Percentiles rank a stretch among this genome's conserved stretches.
These are phyloP conservation scores for Saccharomyces hybrid DNA, from an alignment of 1,139 yeast genomes.

Conservation along the genomic window DNA sequence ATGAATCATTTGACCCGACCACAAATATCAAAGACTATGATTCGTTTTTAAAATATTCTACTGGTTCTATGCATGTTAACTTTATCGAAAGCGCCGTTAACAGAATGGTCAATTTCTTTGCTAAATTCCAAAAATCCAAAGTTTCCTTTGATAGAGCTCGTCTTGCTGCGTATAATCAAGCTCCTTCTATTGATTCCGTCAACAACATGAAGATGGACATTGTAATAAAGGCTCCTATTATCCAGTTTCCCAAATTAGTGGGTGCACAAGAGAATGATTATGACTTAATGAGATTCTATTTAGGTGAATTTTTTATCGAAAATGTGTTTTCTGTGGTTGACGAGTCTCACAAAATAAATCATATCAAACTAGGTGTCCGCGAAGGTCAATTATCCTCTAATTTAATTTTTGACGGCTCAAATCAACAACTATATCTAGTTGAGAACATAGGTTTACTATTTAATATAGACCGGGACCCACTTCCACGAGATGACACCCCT, in stretches of 20 bases:
- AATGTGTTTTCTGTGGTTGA: conserved; percentile 45
- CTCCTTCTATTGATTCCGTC: conserved; percentile 33
- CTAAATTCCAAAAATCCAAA: conserved; percentile 80
- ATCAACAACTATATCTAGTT: conserved; percentile 58
- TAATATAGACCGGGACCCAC: conserved; percentile 49
- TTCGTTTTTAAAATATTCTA: conserved; percentile 55
- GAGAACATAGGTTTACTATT: conserved; percentile 62
- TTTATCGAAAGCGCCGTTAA: conserved; percentile 77
- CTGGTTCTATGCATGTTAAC: conserved; percentile 68
- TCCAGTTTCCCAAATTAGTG: conserved; percentile 63
- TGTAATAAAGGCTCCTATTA: conserved; percentile 68
- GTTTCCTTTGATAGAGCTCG: conserved; percentile 80
- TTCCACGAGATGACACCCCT: conserved; percentile 40
- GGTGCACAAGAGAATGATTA: conserved; percentile 38
- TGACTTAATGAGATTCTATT: conserved; percentile 61
- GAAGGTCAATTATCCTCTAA: conserved; percentile 59
- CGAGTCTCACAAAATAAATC: conserved; percentile 37
- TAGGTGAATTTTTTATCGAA: conserved; percentile 75
- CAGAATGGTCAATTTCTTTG: conserved; percentile 57
- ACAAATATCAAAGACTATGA: conserved; percentile 43
- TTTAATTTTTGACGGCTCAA: conserved; percentile 43
- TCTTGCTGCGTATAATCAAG: conserved; percentile 66
- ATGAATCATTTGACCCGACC: conserved; percentile 68
- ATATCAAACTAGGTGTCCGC: conserved; percentile 60
- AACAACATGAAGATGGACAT: conserved; percentile 65